A percentile compares a stretch with the other conserved stretches of the same genome.
Conservation (phyloP, 1,284 basidiomycete species). For the Malassezia brasiliensis region DNA sequence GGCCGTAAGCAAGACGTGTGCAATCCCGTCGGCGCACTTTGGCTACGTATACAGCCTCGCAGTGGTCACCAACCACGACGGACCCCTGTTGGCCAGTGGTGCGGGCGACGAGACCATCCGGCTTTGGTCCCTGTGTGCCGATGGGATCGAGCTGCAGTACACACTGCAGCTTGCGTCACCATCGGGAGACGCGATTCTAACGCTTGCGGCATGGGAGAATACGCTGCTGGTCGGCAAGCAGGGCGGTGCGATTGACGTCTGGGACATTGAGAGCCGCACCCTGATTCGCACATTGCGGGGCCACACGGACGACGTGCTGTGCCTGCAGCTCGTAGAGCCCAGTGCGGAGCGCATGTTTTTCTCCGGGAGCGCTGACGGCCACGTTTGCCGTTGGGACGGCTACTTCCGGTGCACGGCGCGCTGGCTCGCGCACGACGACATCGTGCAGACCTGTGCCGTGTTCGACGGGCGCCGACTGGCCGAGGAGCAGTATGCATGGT, state of each 20-base stretch:
- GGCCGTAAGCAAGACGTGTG: not conserved
- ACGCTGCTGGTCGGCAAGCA: slow-evolving; percentile 87
- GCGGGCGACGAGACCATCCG: slow-evolving; percentile 80
- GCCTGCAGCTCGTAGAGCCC: slow-evolving; percentile 41
- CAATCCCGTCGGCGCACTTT: slow-evolving; percentile 67
- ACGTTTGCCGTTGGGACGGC: slow-evolving; percentile 29
- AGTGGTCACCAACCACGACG: not conserved
- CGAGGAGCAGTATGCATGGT: not conserved
- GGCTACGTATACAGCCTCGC: slow-evolving; percentile 85
- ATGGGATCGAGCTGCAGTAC: slow-evolving; percentile 52
- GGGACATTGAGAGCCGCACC: slow-evolving; percentile 80
- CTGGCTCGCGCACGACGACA: slow-evolving; percentile 26
- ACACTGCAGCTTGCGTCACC: slow-evolving; percentile 52
- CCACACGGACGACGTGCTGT: slow-evolving; percentile 56
- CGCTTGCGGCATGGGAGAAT: slow-evolving; percentile 62
- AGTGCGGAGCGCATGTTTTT: slow-evolving; percentile 44
- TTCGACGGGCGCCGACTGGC: slow-evolving; percentile 6
- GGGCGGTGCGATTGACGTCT: slow-evolving; percentile 77
- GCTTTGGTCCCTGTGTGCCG: slow-evolving; percentile 63
- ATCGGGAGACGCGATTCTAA: slow-evolving; percentile 58
- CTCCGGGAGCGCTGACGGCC: slow-evolving; percentile 31
- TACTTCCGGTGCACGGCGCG: slow-evolving; percentile 35
- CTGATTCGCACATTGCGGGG: slow-evolving; percentile 75
- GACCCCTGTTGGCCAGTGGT: slow-evolving; percentile 25
- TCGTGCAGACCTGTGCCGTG: slow-evolving; percentile 16